Base-by-base conservation (phyloP, 495 filamentous ascomycete species). In the Chaetomidium leptoderma region DNA sequence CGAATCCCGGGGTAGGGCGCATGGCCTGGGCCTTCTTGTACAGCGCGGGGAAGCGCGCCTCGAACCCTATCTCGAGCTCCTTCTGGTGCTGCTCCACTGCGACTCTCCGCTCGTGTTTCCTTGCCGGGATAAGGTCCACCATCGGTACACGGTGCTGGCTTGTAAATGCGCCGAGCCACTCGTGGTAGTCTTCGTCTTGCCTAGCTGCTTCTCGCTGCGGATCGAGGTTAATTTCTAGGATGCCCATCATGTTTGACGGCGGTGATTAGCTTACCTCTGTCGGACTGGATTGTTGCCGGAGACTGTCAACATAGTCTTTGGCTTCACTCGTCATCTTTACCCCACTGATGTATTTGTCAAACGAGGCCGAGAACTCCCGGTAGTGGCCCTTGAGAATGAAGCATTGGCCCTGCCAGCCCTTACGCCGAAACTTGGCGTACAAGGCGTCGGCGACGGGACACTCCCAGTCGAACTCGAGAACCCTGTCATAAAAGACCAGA, bases 361-460 rank as follows among this genome's bases (percentile, higher is more conserved):
- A 78, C 8, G 72, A 74, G 17, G 65, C 63, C 2, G 72, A 75
- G 58, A 79, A 77, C 53, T 79, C 76, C 44, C 72, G 68, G 58
- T 74, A 79, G 53, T 78, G 76, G 4, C 76, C 76, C 61, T 79
- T 79, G 26, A 79, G 70, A 29, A 79, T 66, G 44, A 77, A 79
- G 47, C 71, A 72, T 36, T 74, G 71, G 3, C 76, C 76, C 7
- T 58, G 53, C 75, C 75, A 79, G 19, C 72, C 72, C 55, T 74
- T 73, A 19, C 59, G 61, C 56, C 62, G 67, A 37, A 78, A 68
- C 35, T 74, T 75, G 44, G 67, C 61, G 45, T 68, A 68, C 7
- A 79, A 58, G 0, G 71, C 67, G 14, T 73, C 70, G 32, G 76
- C 76, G 13, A 68, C 64, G 10, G 75, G 76, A 39, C 74, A 75